phyloP scores from a whole-genome alignment of 192 early-diverging fungal genomes.

The Helicostylum pulchrum region DNA sequence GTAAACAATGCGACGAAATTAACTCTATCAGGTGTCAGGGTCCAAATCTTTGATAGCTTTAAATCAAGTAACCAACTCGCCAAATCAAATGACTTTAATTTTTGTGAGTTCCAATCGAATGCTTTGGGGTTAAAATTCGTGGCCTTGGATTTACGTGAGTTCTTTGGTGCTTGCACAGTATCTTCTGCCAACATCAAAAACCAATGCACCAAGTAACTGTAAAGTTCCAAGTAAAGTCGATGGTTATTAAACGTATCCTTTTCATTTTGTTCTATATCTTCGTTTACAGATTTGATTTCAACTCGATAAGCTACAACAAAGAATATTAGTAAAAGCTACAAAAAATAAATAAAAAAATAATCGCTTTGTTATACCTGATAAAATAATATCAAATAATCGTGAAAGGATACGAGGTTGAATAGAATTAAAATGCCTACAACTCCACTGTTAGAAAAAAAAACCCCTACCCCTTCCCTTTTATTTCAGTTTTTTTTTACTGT shows the following conservation, averaged over 20 bases:
- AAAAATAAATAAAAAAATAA: too few relatives aligned
- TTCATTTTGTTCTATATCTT: conserved; percentile 61
- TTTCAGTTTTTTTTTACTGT: too few relatives aligned
- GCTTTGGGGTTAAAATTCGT: neutral
- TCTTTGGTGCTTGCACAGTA: conserved; percentile 28
- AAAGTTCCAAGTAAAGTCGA: conserved; percentile 69
- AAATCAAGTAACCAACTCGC: conserved; percentile 50
- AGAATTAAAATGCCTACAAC: conserved; percentile 46
- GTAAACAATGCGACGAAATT: conserved; percentile 70
- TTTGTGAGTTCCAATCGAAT: conserved; percentile 63
- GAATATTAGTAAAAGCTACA: neutral
- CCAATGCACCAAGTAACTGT: conserved; percentile 84
- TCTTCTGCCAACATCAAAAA: conserved; percentile 66
- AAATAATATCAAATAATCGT: conserved; percentile 65
- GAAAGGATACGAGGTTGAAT: conserved; percentile 46
- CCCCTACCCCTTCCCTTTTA: neutral
- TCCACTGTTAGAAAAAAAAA: conserved; percentile 14
- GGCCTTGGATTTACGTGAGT: conserved; percentile 13
- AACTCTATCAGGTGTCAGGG: conserved; percentile 65
- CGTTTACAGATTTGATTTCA: conserved; percentile 58
- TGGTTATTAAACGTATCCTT: conserved; percentile 71
- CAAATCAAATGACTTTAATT: conserved; percentile 52
- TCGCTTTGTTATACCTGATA: conserved; percentile 58
- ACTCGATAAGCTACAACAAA: conserved; percentile 54
- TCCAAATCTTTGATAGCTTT: conserved; percentile 69